These are phyloP conservation scores for Leccinum variabile DNA, from an alignment of 1,284 basidiomycete species.

Conservation along the genomic window DNA sequence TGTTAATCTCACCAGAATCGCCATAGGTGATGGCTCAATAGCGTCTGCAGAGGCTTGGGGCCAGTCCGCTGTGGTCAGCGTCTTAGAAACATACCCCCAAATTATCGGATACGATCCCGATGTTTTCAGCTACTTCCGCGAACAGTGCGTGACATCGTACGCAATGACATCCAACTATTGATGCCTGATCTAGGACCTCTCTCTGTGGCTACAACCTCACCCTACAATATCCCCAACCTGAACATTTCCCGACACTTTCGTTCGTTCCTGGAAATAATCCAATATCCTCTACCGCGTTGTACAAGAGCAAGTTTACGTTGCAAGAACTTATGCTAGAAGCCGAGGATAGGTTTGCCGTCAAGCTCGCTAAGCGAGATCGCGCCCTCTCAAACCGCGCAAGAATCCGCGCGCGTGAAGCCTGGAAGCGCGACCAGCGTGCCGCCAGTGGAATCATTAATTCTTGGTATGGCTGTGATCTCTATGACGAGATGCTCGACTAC, in stretches of 20 bases:
- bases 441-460: conserved; percentile 54
- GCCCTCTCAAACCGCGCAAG: conserved; percentile 24
- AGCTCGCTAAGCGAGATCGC: conserved; percentile 20
- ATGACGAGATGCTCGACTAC: conserved; percentile 57
- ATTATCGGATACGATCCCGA: conserved; percentile 67
- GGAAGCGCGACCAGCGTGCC: conserved; percentile 45
- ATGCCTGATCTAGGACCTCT: conserved; percentile 42
- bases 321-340: conserved; percentile 23
- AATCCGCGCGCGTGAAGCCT: conserved; percentile 26
- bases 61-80: conserved; percentile 53
- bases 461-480: conserved; percentile 60
- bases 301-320: conserved; percentile 21
- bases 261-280: conserved; percentile 31
- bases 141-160: conserved; percentile 50
- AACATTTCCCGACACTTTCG: conserved; percentile 49
- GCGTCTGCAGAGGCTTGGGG: conserved; percentile 48
- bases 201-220: conserved; percentile 68
- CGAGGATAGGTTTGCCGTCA: conserved; percentile 20
- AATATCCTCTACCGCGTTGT: conserved; percentile 34
- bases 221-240: conserved; percentile 67
- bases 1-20: conserved; percentile 63
- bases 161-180: not conserved
- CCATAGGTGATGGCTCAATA: conserved; percentile 68
- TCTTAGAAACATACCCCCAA: conserved; percentile 71
- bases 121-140: conserved; percentile 64